Evolutionary conservation across 140 eudicot genomes (phyloP).

Genomic region (Cichorium intybus): DNA sequence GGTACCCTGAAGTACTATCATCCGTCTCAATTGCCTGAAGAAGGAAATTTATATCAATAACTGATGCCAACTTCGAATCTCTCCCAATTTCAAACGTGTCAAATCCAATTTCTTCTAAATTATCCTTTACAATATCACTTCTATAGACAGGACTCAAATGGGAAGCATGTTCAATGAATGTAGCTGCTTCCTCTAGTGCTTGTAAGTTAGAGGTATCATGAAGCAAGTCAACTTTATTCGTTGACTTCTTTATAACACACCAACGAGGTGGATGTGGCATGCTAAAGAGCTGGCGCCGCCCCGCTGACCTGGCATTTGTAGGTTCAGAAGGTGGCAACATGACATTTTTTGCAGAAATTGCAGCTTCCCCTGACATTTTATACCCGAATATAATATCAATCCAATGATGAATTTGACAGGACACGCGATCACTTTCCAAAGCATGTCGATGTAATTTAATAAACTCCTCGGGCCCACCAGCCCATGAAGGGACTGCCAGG

Average conservation of each 20-base stretch:
- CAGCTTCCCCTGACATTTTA: conserved; percentile 93
- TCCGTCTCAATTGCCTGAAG: conserved; percentile 68
- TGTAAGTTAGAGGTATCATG: conserved; percentile 40
- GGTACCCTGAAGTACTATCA: conserved; percentile 65
- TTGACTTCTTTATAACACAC: conserved; percentile 29
- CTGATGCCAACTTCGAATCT: conserved; percentile 23
- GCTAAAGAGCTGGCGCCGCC: conserved; percentile 88
- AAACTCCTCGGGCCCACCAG: conserved; percentile 78
- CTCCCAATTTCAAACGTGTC: conserved; percentile 20
- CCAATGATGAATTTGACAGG: conserved; percentile 81
- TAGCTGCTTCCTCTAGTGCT: conserved; percentile 67
- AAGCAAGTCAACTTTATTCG: conserved; percentile 13
- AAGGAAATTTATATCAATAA: conserved; percentile 57
- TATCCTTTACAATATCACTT: conserved; percentile 21
- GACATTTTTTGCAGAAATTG: conserved; percentile 86
- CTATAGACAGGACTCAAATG: conserved; percentile 66
- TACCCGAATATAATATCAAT: conserved; percentile 92
- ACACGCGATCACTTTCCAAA: conserved; percentile 78
- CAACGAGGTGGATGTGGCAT: conserved; percentile 88
- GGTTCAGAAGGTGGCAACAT: conserved; percentile 82
- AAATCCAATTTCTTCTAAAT: conserved; percentile 14
- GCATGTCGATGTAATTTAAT: conserved; percentile 81
- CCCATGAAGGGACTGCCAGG: conserved; percentile 92
- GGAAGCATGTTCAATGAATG: conserved; percentile 74
- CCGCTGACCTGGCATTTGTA: conserved; percentile 55